Conservation (phyloP, 441 rosid genomes). For the Pelargonium australe region DNA sequence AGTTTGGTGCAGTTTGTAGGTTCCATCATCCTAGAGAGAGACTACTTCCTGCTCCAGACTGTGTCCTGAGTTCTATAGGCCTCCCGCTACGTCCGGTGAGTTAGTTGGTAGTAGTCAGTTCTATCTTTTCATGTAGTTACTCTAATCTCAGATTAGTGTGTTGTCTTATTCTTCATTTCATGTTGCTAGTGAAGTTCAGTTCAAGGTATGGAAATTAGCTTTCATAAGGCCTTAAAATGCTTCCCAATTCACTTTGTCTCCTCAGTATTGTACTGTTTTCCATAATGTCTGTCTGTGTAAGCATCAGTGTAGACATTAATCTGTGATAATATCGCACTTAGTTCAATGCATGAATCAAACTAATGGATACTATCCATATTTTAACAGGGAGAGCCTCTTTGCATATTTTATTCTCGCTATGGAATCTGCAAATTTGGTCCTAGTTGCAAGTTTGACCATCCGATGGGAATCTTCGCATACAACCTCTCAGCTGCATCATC, state of each 20-base stretch:
- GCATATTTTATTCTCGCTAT: constrained; percentile 88
- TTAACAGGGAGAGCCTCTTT: constrained; percentile 83
- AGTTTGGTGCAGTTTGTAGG: constrained; percentile 90
- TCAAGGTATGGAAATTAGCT: background rate
- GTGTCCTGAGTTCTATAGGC: constrained; percentile 79
- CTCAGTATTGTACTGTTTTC: too few species aligned
- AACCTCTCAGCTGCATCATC: constrained; percentile 49
- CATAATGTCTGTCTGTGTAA: too few species aligned
- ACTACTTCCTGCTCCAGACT: constrained; percentile 82
- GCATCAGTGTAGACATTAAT: too few species aligned
- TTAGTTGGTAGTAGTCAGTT: constrained; percentile 12
- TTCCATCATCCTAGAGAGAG: constrained; percentile 98
- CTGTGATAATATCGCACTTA: background rate
- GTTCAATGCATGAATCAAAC: constrained; percentile 9
- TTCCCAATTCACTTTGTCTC: too few species aligned
- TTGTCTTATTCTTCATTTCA: background rate
- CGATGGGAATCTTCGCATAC: constrained; percentile 76
- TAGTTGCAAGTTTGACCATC: constrained; percentile 98
- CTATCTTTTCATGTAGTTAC: background rate
- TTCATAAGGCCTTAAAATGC: background rate
- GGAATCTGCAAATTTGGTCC: constrained; percentile 99
- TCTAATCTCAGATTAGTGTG: too few species aligned
- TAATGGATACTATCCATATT: constrained; percentile 20
- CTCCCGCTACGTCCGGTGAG: constrained; percentile 93
- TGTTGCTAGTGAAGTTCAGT: background rate